Percentiles rank a stretch among this genome's conserved stretches.
Conservation (phyloP, 306 rosid genomes). For the Luffa aegyptiaca region DNA sequence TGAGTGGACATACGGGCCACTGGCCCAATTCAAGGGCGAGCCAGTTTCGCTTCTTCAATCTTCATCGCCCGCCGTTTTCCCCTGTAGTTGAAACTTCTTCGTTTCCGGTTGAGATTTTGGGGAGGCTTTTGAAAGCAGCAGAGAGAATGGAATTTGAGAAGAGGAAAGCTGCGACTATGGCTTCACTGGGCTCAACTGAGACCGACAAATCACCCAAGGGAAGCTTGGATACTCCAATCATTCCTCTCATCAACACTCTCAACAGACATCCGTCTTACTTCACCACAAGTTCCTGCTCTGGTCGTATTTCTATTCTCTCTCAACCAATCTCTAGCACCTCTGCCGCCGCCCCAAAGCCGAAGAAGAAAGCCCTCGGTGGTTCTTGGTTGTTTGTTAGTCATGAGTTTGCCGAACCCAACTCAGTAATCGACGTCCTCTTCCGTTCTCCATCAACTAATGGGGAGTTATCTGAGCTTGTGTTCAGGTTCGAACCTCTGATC, state of each 20-base stretch:
- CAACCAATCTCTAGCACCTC: slow-evolving; percentile 32
- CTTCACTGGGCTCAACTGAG: slow-evolving; percentile 43
- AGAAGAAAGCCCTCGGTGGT: slow-evolving; percentile 86
- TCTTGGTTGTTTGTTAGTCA: slow-evolving; percentile 80
- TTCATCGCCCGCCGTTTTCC: slow-evolving; percentile 2
- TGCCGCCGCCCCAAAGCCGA: slow-evolving; percentile 7
- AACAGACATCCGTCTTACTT: slow-evolving; percentile 55
- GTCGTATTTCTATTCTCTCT: slow-evolving; percentile 78
- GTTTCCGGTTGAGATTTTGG: neutral
- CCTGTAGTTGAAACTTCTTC: neutral
- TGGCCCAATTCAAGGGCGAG: slow-evolving; percentile 1
- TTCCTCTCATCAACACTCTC: slow-evolving; percentile 62
- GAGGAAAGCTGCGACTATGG: slow-evolving; percentile 58
- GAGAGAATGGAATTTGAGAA: slow-evolving; percentile 59
- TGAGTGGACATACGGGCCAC: neutral
- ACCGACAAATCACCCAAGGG: slow-evolving; percentile 85
- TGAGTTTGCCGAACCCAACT: slow-evolving; percentile 54
- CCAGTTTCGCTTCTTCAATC: neutral
- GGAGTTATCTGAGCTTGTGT: slow-evolving; percentile 43
- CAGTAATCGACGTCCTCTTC: slow-evolving; percentile 50
- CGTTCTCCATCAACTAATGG: slow-evolving; percentile 25
- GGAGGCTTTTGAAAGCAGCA: neutral
- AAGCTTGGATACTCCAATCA: slow-evolving; percentile 54
- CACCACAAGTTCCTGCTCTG: slow-evolving; percentile 96
- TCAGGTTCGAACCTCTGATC: slow-evolving; percentile 88